Evolutionary conservation across 2,329 filamentous ascomycete species (phyloP).

Genomic region (Blastomyces silverae): DNA sequence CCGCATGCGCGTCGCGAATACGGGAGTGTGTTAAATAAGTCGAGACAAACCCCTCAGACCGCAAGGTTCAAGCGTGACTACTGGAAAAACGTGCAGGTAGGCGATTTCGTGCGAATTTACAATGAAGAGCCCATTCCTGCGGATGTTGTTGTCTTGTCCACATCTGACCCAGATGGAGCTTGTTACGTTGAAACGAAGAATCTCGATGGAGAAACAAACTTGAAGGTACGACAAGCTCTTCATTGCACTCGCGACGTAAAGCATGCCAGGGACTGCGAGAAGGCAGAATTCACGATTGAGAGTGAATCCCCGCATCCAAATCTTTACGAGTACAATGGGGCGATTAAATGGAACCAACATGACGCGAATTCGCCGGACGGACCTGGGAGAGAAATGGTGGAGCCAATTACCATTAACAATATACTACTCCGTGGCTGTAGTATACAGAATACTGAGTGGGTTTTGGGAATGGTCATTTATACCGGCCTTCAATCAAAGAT

Average conservation of each 20-base stretch:
- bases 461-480: constrained; percentile 84
- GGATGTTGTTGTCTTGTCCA: constrained; percentile 85
- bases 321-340: constrained; percentile 88
- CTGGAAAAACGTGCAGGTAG: constrained; percentile 93
- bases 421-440: constrained; percentile 88
- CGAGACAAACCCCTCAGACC: constrained; percentile 57
- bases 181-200: constrained; percentile 99
- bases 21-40: constrained; percentile 67
- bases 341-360: constrained; percentile 75
- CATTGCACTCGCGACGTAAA: constrained; percentile 75
- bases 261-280: constrained; percentile 88
- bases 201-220: constrained; percentile 91
- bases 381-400: constrained; percentile 69
- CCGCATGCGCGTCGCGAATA: constrained; percentile 41
- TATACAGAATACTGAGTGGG: constrained; percentile 92
- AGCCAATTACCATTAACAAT: constrained; percentile 93
- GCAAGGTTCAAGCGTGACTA: constrained; percentile 85
- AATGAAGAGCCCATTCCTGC: constrained; percentile 94
- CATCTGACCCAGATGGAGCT: constrained; percentile 85
- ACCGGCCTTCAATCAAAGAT: constrained; percentile 97
- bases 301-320: constrained; percentile 90
- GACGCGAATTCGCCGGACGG: constrained; percentile 57
- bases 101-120: constrained; percentile 93
- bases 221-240: constrained; percentile 88
- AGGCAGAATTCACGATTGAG: constrained; percentile 77